Base-by-base conservation (phyloP, 805 yeast species). In the Suhomyces canberraensis region DNA sequence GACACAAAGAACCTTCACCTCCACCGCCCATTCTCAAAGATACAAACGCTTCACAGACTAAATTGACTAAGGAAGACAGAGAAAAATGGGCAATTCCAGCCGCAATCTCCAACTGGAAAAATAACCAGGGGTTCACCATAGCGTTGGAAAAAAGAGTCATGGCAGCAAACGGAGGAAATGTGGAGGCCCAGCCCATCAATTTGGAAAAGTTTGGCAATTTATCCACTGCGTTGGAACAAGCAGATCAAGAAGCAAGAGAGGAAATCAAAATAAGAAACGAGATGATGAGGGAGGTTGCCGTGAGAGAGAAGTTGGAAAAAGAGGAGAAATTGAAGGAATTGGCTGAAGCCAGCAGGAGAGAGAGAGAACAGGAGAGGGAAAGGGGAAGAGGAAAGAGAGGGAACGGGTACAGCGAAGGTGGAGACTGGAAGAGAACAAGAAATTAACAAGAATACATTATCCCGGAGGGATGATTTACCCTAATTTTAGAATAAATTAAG, bases 71-170 rank as follows among this genome's bases (percentile, higher is more conserved):
- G 18, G 86, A 82, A 46, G 95, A 89, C 36, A 84, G 79, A 45
- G 78, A 75, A 18, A 73, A 76, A 42, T 91, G 97, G 96, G 72
- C 74, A 32, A 88, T 93, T 20, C 98, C 98, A 0, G 81, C 95
- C 0, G 87, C 95, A 1, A 76, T 91, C 0, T 91, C 98, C 1
- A 88, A 87, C 57, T 93, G 98, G 97, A 90, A 89, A 58, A 93
- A 93, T 58, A 86, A 90, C 13, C 84, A 85, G 48, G 97, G 98
- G 1, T 87, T 79, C 54, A 79, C 95, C 1, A 81, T 90, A 30
- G 79, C 84, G 1, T 59, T 90, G 27, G 95, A 89, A 37, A 85
- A 84, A 51, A 68, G 97, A 41, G 66, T 86, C 37, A 41, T 51
- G 16, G 81, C 82, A 1, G 71, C 78, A 2, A 31, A 36, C 11